These are phyloP conservation scores for Skeletonema marinoi DNA, from an alignment of 108 stramenopile species.

Conservation along the genomic window DNA sequence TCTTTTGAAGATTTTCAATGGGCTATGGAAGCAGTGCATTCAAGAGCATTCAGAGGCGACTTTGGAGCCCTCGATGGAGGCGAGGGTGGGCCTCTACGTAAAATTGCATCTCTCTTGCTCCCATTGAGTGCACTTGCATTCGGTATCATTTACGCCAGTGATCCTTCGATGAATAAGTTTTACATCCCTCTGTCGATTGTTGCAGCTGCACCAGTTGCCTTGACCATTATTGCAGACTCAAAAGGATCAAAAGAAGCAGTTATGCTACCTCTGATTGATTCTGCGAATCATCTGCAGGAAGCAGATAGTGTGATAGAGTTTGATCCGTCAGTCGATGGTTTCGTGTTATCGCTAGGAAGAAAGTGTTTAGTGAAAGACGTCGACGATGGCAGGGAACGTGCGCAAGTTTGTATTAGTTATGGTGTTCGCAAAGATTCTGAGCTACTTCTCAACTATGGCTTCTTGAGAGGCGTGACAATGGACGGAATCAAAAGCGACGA, in stretches of 20 bases:
- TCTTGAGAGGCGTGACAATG: conserved; percentile 56
- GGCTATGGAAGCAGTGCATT: conserved; percentile 87
- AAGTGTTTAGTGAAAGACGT: conserved; percentile 63
- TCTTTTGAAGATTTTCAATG: conserved; percentile 71
- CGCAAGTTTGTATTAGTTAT: conserved; percentile 77
- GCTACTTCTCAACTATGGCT: conserved; percentile 78
- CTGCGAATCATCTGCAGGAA: conserved; percentile 75
- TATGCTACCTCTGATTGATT: conserved; percentile 77
- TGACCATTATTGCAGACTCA: conserved; percentile 47
- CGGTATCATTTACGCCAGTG: conserved; percentile 35
- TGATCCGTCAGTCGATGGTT: conserved; percentile 58
- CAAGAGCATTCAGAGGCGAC: conserved; percentile 70
- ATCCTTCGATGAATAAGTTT: conserved; percentile 35
- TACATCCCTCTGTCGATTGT: conserved; percentile 36
- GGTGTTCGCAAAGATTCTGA: conserved; percentile 68
- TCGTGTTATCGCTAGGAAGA: conserved; percentile 53
- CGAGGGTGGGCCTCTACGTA: conserved; percentile 41
- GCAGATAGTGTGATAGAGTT: conserved; percentile 76
- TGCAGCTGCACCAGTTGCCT: conserved; percentile 52
- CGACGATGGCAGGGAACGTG: conserved; percentile 38
- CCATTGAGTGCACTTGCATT: conserved; percentile 44
- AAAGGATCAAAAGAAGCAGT: conserved; percentile 59
- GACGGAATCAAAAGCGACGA: conserved; percentile 14
- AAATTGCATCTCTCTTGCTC: conserved; percentile 42
- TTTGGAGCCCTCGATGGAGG: conserved; percentile 45